Evolutionary conservation across 1,284 basidiomycete genomes (phyloP).

Genomic region (Rhizoctonia solani): DNA sequence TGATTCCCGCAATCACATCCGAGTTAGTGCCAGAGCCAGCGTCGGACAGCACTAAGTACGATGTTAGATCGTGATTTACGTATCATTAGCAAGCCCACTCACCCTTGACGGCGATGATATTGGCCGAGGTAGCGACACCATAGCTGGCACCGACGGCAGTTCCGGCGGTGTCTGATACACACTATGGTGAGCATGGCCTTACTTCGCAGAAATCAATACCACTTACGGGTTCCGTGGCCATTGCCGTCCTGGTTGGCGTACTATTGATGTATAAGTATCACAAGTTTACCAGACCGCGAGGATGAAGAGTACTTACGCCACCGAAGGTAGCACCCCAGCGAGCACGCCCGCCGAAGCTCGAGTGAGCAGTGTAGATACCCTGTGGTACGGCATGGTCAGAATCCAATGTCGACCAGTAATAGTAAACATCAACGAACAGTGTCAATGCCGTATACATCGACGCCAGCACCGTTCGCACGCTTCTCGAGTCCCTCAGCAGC

Average conservation of each 20-base stretch:
- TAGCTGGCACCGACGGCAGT: slow-evolving; percentile 63
- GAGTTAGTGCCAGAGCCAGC: slow-evolving; percentile 94
- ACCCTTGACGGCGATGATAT: slow-evolving; percentile 96
- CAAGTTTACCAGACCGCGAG: neutral
- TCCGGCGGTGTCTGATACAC: slow-evolving; percentile 43
- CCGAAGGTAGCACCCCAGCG: too few species aligned
- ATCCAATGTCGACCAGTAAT: too few species aligned
- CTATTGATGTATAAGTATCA: neutral
- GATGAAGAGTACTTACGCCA: slow-evolving; percentile 1
- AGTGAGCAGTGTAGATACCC: slow-evolving; percentile 41
- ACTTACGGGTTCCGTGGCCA: slow-evolving; percentile 1
- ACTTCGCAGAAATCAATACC: neutral
- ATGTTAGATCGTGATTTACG: too few species aligned
- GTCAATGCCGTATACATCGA: slow-evolving; percentile 27
- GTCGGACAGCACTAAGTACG: slow-evolving; percentile 87
- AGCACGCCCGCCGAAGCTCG: too few species aligned
- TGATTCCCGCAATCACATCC: slow-evolving; percentile 85
- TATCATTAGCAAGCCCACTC: too few species aligned
- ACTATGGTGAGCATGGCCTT: neutral
- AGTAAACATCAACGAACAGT: slow-evolving; percentile 6
- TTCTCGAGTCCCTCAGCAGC: neutral
- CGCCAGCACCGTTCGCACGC: slow-evolving; percentile 20
- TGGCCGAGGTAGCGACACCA: slow-evolving; percentile 94
- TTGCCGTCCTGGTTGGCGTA: slow-evolving; percentile 2
- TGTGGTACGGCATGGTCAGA: too few species aligned